Conservation (phyloP, 176 grass and related monocot species). For the Secale cereale region DNA sequence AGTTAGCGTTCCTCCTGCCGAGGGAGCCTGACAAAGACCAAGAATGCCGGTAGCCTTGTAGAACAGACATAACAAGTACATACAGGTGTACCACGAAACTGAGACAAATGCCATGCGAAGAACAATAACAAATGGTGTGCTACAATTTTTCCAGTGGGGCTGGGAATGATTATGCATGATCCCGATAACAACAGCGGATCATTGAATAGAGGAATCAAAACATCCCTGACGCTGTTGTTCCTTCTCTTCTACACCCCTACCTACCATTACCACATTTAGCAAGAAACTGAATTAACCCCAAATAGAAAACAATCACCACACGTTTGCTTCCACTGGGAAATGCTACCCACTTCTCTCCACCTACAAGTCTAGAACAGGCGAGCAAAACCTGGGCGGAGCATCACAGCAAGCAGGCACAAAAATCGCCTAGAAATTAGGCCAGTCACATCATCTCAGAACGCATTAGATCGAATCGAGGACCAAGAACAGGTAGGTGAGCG, state of each 20-base stretch:
- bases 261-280: neutral
- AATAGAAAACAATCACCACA: neutral
- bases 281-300: neutral
- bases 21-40: neutral
- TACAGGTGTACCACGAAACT: neutral
- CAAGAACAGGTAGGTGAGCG: neutral
- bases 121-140: neutral
- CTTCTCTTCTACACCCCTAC: neutral
- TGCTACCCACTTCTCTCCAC: neutral
- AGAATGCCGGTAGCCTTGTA: neutral
- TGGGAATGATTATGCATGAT: conserved; percentile 1
- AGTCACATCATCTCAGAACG: neutral
- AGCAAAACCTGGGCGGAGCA: neutral
- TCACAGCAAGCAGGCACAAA: neutral
- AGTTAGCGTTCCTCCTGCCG: neutral
- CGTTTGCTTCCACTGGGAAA: neutral
- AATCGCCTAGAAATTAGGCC: neutral
- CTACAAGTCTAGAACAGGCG: neutral
- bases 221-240: neutral
- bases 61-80: neutral
- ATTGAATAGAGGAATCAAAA: conserved; percentile 5
- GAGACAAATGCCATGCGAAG: neutral
- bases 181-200: neutral
- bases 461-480: neutral
- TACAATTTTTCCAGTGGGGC: neutral